These are phyloP conservation scores for Funneliformis caledonium DNA, from an alignment of 371 early-diverging fungal genomes.

Conservation along the genomic window DNA sequence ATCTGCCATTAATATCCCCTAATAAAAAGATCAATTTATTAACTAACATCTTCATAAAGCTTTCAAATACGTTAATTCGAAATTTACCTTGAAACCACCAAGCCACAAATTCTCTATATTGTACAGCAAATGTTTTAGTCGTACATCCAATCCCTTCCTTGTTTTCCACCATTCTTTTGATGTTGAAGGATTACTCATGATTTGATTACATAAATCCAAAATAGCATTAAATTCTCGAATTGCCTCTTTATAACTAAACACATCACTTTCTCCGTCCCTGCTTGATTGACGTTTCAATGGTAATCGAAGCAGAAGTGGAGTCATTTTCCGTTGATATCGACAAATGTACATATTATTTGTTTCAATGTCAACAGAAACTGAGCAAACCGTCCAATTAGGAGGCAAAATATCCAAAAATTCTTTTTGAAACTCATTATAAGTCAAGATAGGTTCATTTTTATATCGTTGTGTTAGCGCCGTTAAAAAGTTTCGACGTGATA, in stretches of 20 bases:
- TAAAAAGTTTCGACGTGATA: slow-evolving; percentile 1
- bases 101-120: slow-evolving; percentile 80
- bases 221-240: slow-evolving; percentile 58
- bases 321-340: slow-evolving; percentile 54
- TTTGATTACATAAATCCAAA: slow-evolving; percentile 62
- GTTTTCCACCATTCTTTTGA: slow-evolving; percentile 77
- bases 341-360: slow-evolving; percentile 69
- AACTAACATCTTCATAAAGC: slow-evolving; percentile 37
- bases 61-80: slow-evolving; percentile 20
- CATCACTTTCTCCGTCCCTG: slow-evolving; percentile 51
- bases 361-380: slow-evolving; percentile 69
- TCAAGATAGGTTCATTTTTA: slow-evolving; percentile 20
- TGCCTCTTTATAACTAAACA: slow-evolving; percentile 50
- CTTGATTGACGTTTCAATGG: slow-evolving; percentile 66
- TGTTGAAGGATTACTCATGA: slow-evolving; percentile 49
- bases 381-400: slow-evolving; percentile 36
- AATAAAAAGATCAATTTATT: not conserved
- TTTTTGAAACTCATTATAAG: slow-evolving; percentile 24
- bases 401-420: slow-evolving; percentile 33
- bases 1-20: slow-evolving; percentile 39
- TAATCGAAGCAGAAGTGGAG: slow-evolving; percentile 71
- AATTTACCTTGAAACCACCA: slow-evolving; percentile 71
- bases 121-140: slow-evolving; percentile 61
- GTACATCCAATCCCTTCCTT: slow-evolving; percentile 69
- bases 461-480: not conserved